These are phyloP conservation scores for Phytopythium vexans DNA, from an alignment of 352 stramenopile species.

Conservation along the genomic window DNA sequence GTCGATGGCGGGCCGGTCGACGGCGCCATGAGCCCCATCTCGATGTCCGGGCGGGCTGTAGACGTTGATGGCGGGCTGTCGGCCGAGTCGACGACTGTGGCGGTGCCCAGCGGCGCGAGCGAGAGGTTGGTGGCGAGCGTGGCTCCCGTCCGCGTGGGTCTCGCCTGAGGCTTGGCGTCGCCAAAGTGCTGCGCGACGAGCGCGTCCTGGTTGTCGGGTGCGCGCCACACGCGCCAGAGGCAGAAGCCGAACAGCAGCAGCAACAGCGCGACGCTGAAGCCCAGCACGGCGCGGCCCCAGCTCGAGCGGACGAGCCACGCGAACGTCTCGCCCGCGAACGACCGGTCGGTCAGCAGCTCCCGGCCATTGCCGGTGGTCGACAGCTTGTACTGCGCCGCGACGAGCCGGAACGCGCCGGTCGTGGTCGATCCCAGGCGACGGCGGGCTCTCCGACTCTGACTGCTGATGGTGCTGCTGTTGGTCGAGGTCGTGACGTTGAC, in stretches of 20 bases:
- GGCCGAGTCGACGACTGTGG: conserved; percentile 1
- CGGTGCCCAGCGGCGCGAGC: conserved; percentile 1
- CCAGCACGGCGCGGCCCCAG: conserved; percentile 45
- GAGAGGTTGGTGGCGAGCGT: not conserved
- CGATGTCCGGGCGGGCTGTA: not conserved
- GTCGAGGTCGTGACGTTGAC: conserved; percentile 9
- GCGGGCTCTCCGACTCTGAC: not conserved
- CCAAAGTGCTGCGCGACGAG: conserved; percentile 23
- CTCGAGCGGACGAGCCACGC: conserved; percentile 47
- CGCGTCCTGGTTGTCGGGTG: conserved; percentile 68
- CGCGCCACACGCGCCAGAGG: conserved; percentile 46
- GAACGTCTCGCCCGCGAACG: conserved; percentile 43
- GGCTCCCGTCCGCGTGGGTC: not conserved
- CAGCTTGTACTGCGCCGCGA: conserved; percentile 37
- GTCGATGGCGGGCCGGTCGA: not conserved
- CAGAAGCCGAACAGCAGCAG: conserved; percentile 44
- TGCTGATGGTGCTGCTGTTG: conserved; percentile 1
- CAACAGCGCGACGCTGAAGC: conserved; percentile 30
- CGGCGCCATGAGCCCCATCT: conserved; percentile 5
- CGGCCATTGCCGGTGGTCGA: conserved; percentile 3
- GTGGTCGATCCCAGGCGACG: not conserved
- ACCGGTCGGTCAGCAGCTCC: conserved; percentile 40
- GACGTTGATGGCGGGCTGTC: not conserved
- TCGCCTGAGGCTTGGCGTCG: not conserved
- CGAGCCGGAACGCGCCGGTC: conserved; percentile 29